Evolutionary conservation across 148 eudicot genomes (phyloP).

Genomic region (Agrostemma githago): DNA sequence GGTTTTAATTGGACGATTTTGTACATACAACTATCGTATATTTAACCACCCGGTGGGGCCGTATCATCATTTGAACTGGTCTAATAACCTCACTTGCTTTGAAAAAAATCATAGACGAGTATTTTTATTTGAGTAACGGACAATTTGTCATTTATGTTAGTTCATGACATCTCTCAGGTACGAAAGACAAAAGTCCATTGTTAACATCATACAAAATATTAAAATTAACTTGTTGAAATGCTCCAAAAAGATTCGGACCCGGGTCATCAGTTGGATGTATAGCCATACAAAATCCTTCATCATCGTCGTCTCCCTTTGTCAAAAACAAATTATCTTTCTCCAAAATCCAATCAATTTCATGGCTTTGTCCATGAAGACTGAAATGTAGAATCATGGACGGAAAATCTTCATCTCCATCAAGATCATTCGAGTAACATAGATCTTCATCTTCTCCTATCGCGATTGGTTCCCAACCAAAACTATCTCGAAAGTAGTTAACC

Average conservation of each 20-base stretch:
- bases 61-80: too few species aligned
- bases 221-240: constrained; percentile 22
- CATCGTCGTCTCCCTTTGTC: neutral
- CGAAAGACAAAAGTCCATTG: constrained; percentile 2
- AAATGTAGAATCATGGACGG: constrained; percentile 13
- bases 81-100: too few species aligned
- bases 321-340: neutral
- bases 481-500: neutral
- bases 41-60: too few species aligned
- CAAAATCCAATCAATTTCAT: constrained; percentile 1
- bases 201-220: constrained; percentile 3
- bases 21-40: too few species aligned
- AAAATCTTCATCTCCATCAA: neutral
- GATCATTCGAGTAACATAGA: neutral
- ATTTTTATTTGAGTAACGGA: neutral
- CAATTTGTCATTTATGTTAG: neutral
- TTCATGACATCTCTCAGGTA: neutral
- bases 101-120: too few species aligned
- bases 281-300: constrained; percentile 14
- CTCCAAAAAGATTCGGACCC: constrained; percentile 16
- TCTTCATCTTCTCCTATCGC: neutral
- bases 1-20: too few species aligned
- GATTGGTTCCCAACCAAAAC: constrained; percentile 1
- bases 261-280: neutral
- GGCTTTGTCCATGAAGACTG: neutral